Conservation (phyloP, 2,329 filamentous ascomycete genomes). For the Sarocladium oryzae region DNA sequence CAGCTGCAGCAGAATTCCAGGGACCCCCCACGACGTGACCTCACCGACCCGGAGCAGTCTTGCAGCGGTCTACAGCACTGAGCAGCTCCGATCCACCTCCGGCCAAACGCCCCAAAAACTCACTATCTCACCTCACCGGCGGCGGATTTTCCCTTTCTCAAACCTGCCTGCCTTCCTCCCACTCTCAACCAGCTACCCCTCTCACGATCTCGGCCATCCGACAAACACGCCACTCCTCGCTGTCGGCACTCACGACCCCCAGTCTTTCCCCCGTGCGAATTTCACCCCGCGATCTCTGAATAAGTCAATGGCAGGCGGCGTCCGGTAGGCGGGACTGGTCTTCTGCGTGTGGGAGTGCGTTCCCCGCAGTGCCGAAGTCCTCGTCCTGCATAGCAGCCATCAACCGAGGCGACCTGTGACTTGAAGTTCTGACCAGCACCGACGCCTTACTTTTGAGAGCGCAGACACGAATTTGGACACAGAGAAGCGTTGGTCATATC, state of each 20-base stretch:
- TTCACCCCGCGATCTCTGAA: constrained; percentile 12
- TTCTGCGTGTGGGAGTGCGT: constrained; percentile 50
- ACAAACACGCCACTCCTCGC: not conserved
- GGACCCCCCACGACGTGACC: constrained; percentile 3
- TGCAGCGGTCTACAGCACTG: constrained; percentile 1
- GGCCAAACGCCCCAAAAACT: not conserved
- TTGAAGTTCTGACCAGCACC: not conserved
- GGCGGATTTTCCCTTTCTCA: not conserved
- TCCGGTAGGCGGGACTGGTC: constrained; percentile 46
- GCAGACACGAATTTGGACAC: too few relatives aligned
- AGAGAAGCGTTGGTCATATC: not conserved
- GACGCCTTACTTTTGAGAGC: not conserved
- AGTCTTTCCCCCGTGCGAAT: not conserved
- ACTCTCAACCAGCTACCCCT: not conserved
- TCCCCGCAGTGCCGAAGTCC: constrained; percentile 47
- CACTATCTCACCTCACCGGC: constrained; percentile 6
- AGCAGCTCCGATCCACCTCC: constrained; percentile 6
- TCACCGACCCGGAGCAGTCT: constrained; percentile 6
- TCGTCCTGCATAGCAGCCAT: constrained; percentile 17
- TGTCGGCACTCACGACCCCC: too few relatives aligned
- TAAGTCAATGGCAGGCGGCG: constrained; percentile 51
- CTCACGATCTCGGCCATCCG: not conserved
- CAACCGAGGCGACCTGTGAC: not conserved
- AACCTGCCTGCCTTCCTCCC: not conserved
- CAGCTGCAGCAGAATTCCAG: not conserved